Evolutionary conservation across 495 filamentous ascomycete species (phyloP).

Genomic region (Penicillium angulare): DNA sequence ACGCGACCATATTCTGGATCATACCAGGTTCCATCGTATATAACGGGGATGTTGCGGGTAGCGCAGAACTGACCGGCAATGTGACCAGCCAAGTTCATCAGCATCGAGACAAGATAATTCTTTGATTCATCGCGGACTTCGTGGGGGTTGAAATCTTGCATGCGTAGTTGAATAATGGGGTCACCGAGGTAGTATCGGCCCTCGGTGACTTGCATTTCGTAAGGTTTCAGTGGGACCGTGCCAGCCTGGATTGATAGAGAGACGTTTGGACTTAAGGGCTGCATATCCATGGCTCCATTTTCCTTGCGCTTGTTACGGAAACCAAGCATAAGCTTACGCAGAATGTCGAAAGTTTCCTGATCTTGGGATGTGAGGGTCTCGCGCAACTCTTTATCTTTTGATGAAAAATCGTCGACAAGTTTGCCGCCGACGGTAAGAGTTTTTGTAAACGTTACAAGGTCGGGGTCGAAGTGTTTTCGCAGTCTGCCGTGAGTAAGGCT

Average conservation of each 20-base stretch:
- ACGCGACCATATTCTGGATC: slow-evolving; percentile 52
- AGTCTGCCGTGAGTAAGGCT: slow-evolving; percentile 65
- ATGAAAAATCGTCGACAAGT: slow-evolving; percentile 5
- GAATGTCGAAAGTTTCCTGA: slow-evolving; percentile 36
- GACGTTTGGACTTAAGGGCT: slow-evolving; percentile 11
- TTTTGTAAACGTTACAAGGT: slow-evolving; percentile 1
- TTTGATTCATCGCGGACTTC: slow-evolving; percentile 40
- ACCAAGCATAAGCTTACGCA: slow-evolving; percentile 41
- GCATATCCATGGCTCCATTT: slow-evolving; percentile 42
- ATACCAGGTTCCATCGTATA: slow-evolving; percentile 69
- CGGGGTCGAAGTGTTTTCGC: slow-evolving; percentile 45
- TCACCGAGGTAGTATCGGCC: slow-evolving; percentile 49
- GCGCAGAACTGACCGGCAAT: slow-evolving; percentile 71
- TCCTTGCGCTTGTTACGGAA: slow-evolving; percentile 37
- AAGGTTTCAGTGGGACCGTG: slow-evolving; percentile 19
- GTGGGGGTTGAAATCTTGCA: slow-evolving; percentile 31
- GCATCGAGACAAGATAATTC: slow-evolving; percentile 50
- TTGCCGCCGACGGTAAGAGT: slow-evolving; percentile 43
- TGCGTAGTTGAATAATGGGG: slow-evolving; percentile 48
- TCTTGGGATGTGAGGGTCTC: slow-evolving; percentile 34
- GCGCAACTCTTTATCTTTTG: slow-evolving; percentile 11
- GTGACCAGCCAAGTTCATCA: slow-evolving; percentile 80
- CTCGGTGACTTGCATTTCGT: slow-evolving; percentile 25
- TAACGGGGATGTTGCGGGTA: slow-evolving; percentile 71
- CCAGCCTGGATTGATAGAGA: slow-evolving; percentile 35